Base-by-base conservation (phyloP, 2,329 filamentous ascomycete genomes). In the Cladobotryum mycophilum region DNA sequence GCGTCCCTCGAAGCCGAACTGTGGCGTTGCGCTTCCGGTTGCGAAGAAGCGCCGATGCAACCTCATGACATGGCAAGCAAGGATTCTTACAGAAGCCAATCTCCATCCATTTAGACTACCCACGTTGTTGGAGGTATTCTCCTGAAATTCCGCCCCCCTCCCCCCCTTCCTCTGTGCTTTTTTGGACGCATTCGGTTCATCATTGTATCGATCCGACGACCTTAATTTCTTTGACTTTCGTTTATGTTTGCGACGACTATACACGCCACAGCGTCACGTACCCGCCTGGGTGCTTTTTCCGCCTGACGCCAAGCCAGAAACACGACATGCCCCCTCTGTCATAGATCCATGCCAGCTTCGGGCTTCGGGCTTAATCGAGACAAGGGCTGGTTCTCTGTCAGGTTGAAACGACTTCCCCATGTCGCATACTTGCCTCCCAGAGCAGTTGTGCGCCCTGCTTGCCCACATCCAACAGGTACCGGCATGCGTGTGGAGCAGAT, bases 41-140 rank as follows among this genome's bases (percentile, higher is more conserved):
- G 51, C 20, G 49, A 25, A 51, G 48, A 47, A 45, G 48, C 48
- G 51, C 48, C 43, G 48, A 53, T 53, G 51, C 48, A 51, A 53
- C 51, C 48, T 47, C 44, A 44, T 47, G 48, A 47, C 51, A 53
- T 53, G 51, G 51, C 51, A 51, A 36, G 44, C 48, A 53, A 48
- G 48, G 51, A 53, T 53, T 38, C 15, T 36, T 38, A 33, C 20
- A 36, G 35, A 45, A 41, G 45, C 45, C 45, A 44, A 52, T 52
- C 45, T 48, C 25, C 25, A 30, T 30, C 9, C 25, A 30, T 30
- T 30, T 30, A 30, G 25, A 30, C 25, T 30, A 30, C 25, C 25
- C 25, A 30, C 25, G 25, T 30, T 30, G 25, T 30, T 30, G 25
- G 25, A 30, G 25, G 25, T 30, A 11, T 48, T 37, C 35, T 43